phyloP scores from a whole-genome alignment of 2,329 filamentous ascomycete genomes.

The Dactylellina haptotyla region DNA sequence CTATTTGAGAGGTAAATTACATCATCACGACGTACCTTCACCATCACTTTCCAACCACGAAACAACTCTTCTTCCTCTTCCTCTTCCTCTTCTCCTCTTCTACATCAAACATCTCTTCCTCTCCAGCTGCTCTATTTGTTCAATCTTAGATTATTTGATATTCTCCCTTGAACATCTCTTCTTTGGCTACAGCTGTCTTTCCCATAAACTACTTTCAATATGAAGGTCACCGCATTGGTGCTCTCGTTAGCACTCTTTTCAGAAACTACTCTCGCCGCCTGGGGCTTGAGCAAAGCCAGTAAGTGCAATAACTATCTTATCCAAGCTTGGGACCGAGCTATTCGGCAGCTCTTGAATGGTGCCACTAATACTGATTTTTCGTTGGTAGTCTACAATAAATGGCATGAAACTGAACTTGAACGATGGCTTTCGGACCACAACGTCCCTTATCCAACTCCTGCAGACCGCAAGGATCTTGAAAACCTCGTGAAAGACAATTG shows the following conservation, averaged over 20 bases:
- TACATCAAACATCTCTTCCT: conserved; percentile 11
- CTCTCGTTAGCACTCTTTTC: conserved; percentile 51
- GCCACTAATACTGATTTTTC: conserved; percentile 1
- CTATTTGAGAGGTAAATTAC: conserved; percentile 54
- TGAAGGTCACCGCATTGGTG: conserved; percentile 51
- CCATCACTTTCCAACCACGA: conserved; percentile 11
- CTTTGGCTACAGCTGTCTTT: conserved; percentile 9
- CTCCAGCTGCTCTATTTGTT: background rate
- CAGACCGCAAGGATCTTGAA: conserved; percentile 95
- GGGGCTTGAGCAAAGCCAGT: conserved; percentile 53
- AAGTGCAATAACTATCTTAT: conserved; percentile 2
- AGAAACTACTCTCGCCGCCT: conserved; percentile 37
- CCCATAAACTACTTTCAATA: conserved; percentile 12
- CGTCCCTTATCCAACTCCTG: conserved; percentile 86
- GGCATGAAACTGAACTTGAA: conserved; percentile 97
- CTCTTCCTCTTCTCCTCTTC: conserved; percentile 1
- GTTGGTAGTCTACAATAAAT: conserved; percentile 84
- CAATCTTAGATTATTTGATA: background rate
- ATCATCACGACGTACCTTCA: conserved; percentile 53
- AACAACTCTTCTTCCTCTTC: background rate
- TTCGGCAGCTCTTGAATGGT: background rate
- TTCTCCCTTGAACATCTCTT: background rate
- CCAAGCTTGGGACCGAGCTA: background rate
- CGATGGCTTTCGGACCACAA: conserved; percentile 94
- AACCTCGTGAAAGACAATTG: conserved; percentile 89